Conservation (phyloP, 2,329 filamentous ascomycete species). For the Dactylellina sp. region DNA sequence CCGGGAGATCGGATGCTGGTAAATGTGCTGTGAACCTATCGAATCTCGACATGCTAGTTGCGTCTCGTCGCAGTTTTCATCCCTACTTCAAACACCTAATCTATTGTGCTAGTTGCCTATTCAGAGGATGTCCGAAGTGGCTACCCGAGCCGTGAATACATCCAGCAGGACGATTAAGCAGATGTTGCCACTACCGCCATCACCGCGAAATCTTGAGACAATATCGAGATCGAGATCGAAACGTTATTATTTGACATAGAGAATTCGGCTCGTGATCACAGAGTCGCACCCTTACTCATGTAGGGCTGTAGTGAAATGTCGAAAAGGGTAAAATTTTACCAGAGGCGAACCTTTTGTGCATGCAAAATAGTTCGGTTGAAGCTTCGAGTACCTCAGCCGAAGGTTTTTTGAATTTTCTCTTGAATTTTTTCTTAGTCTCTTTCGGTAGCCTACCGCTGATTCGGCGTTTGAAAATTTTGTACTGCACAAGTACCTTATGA, state of each 20-base stretch:
- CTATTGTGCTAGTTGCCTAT: slow-evolving; percentile 50
- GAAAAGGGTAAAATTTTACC: slow-evolving; percentile 14
- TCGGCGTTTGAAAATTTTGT: slow-evolving; percentile 39
- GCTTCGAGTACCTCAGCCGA: slow-evolving; percentile 7
- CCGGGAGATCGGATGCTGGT: slow-evolving; percentile 9
- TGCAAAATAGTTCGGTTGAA: slow-evolving; percentile 33
- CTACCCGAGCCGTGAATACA: slow-evolving; percentile 47
- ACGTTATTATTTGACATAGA: neutral
- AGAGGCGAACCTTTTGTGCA: slow-evolving; percentile 42
- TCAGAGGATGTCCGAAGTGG: slow-evolving; percentile 21
- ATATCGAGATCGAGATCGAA: neutral
- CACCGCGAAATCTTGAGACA: slow-evolving; percentile 5
- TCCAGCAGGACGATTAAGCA: slow-evolving; percentile 42
- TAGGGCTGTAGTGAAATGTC: slow-evolving; percentile 7
- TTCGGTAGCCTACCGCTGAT: slow-evolving; percentile 4
- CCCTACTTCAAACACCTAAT: slow-evolving; percentile 37
- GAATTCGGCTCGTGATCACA: slow-evolving; percentile 38
- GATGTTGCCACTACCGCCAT: slow-evolving; percentile 9
- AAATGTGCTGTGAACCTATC: slow-evolving; percentile 18
- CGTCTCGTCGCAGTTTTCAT: slow-evolving; percentile 13
- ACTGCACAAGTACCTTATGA: slow-evolving; percentile 31
- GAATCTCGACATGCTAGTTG: slow-evolving; percentile 24
- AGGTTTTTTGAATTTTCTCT: slow-evolving; percentile 9
- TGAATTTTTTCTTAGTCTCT: slow-evolving; percentile 11
- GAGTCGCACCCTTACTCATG: slow-evolving; percentile 1